phyloP scores from a whole-genome alignment of 768 basidiomycete species.

The Hortiboletus campestris region DNA sequence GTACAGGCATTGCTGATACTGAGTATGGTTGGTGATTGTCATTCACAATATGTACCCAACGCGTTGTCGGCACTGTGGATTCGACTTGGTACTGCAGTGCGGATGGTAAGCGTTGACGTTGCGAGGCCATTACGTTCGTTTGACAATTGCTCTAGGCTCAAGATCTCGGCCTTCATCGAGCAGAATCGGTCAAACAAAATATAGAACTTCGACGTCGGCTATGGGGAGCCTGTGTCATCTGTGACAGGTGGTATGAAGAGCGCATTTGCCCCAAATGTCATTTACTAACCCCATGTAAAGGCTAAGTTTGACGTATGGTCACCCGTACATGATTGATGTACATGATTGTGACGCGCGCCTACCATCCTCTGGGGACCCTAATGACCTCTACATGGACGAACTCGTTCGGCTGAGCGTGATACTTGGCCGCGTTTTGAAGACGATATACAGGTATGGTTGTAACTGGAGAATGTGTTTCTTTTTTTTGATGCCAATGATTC shows the following conservation, averaged over 20 bases:
- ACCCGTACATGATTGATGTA: slow-evolving; percentile 95
- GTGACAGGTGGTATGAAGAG: slow-evolving; percentile 78
- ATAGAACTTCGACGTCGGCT: slow-evolving; percentile 86
- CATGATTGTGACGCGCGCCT: slow-evolving; percentile 94
- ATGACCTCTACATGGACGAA: slow-evolving; percentile 83
- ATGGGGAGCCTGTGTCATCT: slow-evolving; percentile 94
- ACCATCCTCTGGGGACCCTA: slow-evolving; percentile 81
- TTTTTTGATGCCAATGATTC: slow-evolving; percentile 6
- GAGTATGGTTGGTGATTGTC: slow-evolving; percentile 85
- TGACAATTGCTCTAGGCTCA: slow-evolving; percentile 64
- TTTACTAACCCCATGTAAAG: slow-evolving; percentile 36
- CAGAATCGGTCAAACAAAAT: slow-evolving; percentile 79
- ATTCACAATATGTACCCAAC: slow-evolving; percentile 84
- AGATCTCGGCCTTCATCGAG: slow-evolving; percentile 92
- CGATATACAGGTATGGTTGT: slow-evolving; percentile 75
- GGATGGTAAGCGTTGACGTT: slow-evolving; percentile 66
- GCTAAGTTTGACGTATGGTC: slow-evolving; percentile 87
- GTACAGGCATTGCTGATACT: slow-evolving; percentile 85
- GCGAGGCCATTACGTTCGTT: slow-evolving; percentile 4
- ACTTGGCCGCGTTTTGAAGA: slow-evolving; percentile 87
- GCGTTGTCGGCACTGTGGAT: slow-evolving; percentile 86
- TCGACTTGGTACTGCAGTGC: slow-evolving; percentile 82
- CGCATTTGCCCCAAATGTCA: background rate
- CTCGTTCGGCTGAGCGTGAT: slow-evolving; percentile 89
- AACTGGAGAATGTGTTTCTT: background rate